A percentile compares a stretch with the other conserved stretches of the same genome.
These are phyloP conservation scores for Sclerotinia trifoliorum DNA, from an alignment of 2,329 filamentous ascomycete species.

Conservation along the genomic window DNA sequence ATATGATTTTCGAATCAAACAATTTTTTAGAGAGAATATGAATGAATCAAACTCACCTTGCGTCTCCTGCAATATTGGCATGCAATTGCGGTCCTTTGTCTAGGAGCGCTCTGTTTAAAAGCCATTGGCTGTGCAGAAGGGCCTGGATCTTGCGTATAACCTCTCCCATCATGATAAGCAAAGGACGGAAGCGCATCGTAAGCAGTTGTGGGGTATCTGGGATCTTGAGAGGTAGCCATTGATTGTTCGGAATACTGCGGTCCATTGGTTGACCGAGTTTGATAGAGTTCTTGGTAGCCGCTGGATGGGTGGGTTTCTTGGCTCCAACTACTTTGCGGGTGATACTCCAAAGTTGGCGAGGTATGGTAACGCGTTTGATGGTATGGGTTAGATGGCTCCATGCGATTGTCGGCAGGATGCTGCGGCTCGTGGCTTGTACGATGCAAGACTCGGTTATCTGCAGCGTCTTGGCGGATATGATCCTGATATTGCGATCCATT, in stretches of 20 bases:
- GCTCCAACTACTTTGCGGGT: neutral
- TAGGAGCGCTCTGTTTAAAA: constrained; percentile 51
- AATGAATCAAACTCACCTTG: constrained; percentile 48
- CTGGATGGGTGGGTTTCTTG: neutral
- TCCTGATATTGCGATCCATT: neutral
- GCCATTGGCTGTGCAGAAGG: constrained; percentile 27
- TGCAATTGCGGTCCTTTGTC: constrained; percentile 59
- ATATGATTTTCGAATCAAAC: neutral
- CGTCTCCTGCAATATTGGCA: constrained; percentile 59
- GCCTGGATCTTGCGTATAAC: constrained; percentile 23
- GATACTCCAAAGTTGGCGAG: neutral
- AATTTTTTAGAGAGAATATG: too few species aligned
- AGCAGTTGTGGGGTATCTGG: neutral
- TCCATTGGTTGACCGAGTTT: neutral
- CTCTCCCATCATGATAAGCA: constrained; percentile 27
- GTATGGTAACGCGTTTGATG: neutral
- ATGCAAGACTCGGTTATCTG: neutral
- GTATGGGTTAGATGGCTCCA: neutral
- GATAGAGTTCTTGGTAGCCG: neutral
- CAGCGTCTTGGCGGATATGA: neutral
- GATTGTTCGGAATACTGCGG: neutral
- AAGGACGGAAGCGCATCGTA: neutral
- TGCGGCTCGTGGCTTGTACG: neutral
- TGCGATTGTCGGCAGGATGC: neutral
- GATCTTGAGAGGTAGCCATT: neutral